Percentiles rank a stretch among this genome's conserved stretches.
Conservation (phyloP, 331 rosid species). For the Malus hybrid region DNA sequence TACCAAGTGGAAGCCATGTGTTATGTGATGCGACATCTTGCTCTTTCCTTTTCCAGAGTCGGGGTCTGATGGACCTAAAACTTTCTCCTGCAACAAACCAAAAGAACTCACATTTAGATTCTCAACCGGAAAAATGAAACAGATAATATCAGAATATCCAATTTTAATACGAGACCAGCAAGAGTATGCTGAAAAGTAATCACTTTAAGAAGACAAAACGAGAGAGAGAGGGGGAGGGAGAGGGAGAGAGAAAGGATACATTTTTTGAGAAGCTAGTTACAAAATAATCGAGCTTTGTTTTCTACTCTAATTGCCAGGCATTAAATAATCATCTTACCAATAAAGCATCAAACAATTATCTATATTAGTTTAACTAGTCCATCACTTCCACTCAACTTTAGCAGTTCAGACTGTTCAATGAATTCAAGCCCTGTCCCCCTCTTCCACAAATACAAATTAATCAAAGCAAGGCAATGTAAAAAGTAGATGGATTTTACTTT, state of each 20-base stretch:
- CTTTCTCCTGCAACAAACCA: conserved; percentile 66
- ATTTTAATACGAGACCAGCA: neutral
- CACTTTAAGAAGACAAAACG: neutral
- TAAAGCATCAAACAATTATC: neutral
- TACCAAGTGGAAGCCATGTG: conserved; percentile 91
- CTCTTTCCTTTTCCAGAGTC: conserved; percentile 99
- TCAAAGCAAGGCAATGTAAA: no score
- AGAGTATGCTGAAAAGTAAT: neutral
- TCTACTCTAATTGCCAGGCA: no score
- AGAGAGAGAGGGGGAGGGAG: no score
- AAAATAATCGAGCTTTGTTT: no score
- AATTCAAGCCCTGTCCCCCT: no score
- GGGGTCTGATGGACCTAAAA: conserved; percentile 55
- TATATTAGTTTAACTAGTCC: neutral
- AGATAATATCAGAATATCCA: neutral
- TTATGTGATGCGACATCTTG: conserved; percentile 66
- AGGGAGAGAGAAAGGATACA: no score
- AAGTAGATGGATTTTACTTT: no score
- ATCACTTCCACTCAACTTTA: no score
- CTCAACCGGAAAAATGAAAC: neutral
- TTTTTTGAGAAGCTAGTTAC: no score
- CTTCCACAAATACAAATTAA: no score
- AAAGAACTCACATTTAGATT: conserved; percentile 9
- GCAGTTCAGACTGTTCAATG: no score
- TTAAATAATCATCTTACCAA: neutral